A percentile compares a stretch with the other conserved stretches of the same genome.
Conservation (phyloP, 805 yeast genomes). For the Soucietia sequanensis region DNA sequence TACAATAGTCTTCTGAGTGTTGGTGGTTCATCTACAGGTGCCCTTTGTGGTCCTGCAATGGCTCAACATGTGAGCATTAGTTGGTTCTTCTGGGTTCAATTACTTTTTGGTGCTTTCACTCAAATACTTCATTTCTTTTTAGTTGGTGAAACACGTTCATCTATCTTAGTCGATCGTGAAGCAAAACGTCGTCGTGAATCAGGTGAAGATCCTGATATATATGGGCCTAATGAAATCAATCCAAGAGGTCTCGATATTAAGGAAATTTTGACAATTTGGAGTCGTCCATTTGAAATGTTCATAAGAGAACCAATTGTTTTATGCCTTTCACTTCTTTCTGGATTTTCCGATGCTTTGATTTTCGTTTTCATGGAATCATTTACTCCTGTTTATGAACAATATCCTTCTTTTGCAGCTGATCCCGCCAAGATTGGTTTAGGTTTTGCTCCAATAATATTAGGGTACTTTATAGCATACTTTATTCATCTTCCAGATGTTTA, state of each 20-base stretch:
- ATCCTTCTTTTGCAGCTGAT: conserved; percentile 29
- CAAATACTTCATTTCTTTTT: conserved; percentile 33
- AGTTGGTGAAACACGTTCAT: conserved; percentile 34
- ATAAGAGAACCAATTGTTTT: conserved; percentile 38
- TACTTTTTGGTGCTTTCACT: conserved; percentile 32
- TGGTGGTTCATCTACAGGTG: conserved; percentile 30
- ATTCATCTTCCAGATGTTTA: conserved; percentile 32
- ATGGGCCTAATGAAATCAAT: conserved; percentile 33
- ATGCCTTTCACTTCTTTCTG: conserved; percentile 36
- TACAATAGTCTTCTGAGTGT: conserved; percentile 31
- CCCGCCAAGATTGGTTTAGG: conserved; percentile 27
- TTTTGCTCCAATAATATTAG: conserved; percentile 32
- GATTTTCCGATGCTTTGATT: conserved; percentile 41
- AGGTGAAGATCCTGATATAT: conserved; percentile 31
- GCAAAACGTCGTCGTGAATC: conserved; percentile 33
- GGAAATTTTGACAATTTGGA: conserved; percentile 30
- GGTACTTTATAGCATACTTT: conserved; percentile 34
- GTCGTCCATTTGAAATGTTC: conserved; percentile 40
- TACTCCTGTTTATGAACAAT: conserved; percentile 29
- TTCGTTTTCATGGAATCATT: conserved; percentile 40
- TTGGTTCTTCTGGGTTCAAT: conserved; percentile 32
- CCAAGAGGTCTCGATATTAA: conserved; percentile 16
- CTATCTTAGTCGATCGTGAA: conserved; percentile 33
- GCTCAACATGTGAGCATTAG: conserved; percentile 16
- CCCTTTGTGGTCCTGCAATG: conserved; percentile 26